Evolutionary conservation across 805 yeast species (phyloP).

Genomic region (Peterozyma xylosa): DNA sequence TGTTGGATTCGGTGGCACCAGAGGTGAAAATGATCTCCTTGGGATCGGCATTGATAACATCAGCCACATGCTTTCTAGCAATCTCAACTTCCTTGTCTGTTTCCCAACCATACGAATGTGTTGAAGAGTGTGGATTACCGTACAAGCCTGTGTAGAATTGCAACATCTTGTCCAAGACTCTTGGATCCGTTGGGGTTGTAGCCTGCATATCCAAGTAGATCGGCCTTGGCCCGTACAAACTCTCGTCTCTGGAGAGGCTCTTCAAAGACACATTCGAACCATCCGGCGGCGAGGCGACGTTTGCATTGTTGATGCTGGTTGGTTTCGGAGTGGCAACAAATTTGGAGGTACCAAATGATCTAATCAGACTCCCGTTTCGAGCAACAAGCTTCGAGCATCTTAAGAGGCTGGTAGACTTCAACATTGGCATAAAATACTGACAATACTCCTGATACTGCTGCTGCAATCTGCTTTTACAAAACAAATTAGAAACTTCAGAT

Average conservation of each 20-base stretch:
- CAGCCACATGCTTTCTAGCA: constrained; percentile 80
- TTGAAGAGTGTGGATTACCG: constrained; percentile 97
- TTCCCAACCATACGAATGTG: constrained; percentile 99
- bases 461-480: no score
- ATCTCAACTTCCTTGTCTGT: constrained; percentile 85
- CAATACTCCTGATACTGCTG: no score
- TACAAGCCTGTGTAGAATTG: constrained; percentile 84
- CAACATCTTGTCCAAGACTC: constrained; percentile 86
- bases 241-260: constrained; percentile 36
- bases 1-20: constrained; percentile 97
- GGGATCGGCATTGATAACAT: constrained; percentile 84
- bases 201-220: constrained; percentile 97
- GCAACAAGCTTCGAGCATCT: no score
- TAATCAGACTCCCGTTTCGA: no score
- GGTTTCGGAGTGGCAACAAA: constrained; percentile 3
- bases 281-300: constrained; percentile 28
- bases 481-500: no score
- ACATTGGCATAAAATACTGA: no score
- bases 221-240: constrained; percentile 66
- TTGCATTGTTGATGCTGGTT: constrained; percentile 13
- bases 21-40: constrained; percentile 95
- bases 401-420: no score
- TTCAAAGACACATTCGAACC: constrained; percentile 39
- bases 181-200: constrained; percentile 95
- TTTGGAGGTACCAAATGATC: no score